Evolutionary conservation across 2,329 filamentous ascomycete genomes (phyloP), one percentile per base, ranked within the genome.

Genomic region (Colletotrichum ledebouriae): DNA sequence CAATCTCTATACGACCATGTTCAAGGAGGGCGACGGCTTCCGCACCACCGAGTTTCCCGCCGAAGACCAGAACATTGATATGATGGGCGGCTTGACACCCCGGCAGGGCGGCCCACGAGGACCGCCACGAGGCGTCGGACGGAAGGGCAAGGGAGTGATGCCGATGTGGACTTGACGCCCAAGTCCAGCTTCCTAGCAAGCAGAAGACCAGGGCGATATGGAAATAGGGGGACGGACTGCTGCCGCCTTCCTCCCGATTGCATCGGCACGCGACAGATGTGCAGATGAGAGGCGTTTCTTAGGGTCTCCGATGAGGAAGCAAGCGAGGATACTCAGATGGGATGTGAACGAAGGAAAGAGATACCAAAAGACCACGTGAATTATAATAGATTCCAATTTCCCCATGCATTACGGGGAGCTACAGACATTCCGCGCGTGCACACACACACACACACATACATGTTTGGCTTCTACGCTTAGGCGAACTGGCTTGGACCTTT

Each of bases 11-110:
- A 80, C 81, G 33, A 89, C 90, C 22, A 86, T 97, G 1, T 90
- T 98, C 72, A 89, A 90, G 75, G 92, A 96, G 20, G 89, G 89
- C 4, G 93, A 97, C 6, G 93, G 92, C 25, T 92, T 91, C 78
- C 77, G 81, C 5, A 71, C 59, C 1, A 77, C 79, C 39, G 72
- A 75, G 9, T 70, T 71, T 1, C 44, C 69, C 5, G 55, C 65
- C 6, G 75, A 75, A 1, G 80, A 81, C n/a, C 73, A 74, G 29
- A 61, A 66, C 10, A 69, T 76, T 47, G 78, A 79, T 13, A 56
- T 75, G 6, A 72, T 74, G 49, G 72, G 72, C 3, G 53, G 59
- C 13, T 42, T 72, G 39, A 56, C 56, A 13, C 56, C 67, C 25
- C 67, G 71, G 72, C 9, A 74, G 70, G 65, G 64, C 55, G 58